phyloP scores from a whole-genome alignment of 352 stramenopile species.

The Nothophytophthora sp. region DNA sequence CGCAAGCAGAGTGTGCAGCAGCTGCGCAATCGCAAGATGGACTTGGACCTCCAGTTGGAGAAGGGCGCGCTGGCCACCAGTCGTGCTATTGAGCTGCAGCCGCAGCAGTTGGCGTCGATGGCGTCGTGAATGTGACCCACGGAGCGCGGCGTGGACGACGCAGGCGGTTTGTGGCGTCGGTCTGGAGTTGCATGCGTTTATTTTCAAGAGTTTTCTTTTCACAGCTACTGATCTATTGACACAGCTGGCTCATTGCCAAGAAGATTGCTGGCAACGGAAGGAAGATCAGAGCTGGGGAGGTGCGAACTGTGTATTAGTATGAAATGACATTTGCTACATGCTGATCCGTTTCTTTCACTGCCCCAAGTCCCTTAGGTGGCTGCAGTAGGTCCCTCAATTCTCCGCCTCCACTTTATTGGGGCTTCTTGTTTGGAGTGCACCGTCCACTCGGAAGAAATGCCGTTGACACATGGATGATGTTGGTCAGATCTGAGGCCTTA shows the following conservation, averaged over 20 bases:
- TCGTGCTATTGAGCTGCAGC: slow-evolving; percentile 39
- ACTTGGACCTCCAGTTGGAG: slow-evolving; percentile 41
- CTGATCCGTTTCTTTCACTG: no score
- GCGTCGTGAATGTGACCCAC: slow-evolving; percentile 11
- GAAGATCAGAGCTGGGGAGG: no score
- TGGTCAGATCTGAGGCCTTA: no score
- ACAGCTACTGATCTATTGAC: slow-evolving; percentile 6
- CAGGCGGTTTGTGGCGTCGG: not conserved
- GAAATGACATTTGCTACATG: no score
- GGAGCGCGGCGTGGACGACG: not conserved
- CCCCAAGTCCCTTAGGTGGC: no score
- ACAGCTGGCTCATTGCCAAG: not conserved
- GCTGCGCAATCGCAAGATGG: slow-evolving; percentile 48
- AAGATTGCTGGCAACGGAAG: slow-evolving; percentile 4
- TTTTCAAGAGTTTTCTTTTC: slow-evolving; percentile 8
- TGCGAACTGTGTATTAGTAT: slow-evolving; percentile 19
- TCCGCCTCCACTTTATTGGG: no score
- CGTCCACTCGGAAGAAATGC: no score
- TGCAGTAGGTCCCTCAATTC: no score
- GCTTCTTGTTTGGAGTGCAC: no score
- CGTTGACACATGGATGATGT: no score
- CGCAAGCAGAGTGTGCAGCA: slow-evolving; percentile 50
- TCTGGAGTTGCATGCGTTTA: slow-evolving; percentile 6
- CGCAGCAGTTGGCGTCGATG: slow-evolving; percentile 17
- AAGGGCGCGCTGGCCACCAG: slow-evolving; percentile 32